Conservation (phyloP, 306 rosid species). For the Lablab purpureus region DNA sequence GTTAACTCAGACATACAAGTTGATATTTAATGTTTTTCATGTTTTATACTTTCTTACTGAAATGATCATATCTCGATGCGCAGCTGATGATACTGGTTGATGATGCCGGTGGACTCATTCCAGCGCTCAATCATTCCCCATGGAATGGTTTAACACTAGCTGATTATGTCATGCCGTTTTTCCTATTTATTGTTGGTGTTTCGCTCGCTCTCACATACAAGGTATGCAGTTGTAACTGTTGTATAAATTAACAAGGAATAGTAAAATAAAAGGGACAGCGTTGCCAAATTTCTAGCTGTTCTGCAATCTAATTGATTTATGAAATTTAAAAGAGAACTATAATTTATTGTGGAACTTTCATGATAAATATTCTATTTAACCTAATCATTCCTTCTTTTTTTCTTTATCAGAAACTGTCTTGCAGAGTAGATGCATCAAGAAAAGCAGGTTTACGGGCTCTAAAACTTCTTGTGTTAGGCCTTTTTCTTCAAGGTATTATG, state of each 20-base stretch:
- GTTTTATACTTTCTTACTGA: neutral
- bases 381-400: constrained; percentile 27
- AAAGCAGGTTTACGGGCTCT: constrained; percentile 72
- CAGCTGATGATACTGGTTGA: constrained; percentile 98
- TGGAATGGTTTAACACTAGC: constrained; percentile 97
- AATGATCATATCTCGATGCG: constrained; percentile 51
- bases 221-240: constrained; percentile 58
- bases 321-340: neutral
- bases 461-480: constrained; percentile 86
- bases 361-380: constrained; percentile 14
- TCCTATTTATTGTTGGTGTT: constrained; percentile 92
- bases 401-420: constrained; percentile 68
- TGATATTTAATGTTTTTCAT: neutral
- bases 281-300: neutral
- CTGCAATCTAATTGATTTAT: neutral
- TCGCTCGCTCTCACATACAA: constrained; percentile 91
- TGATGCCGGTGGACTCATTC: constrained; percentile 82
- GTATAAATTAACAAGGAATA: neutral
- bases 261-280: neutral
- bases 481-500: constrained; percentile 84
- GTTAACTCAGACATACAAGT: neutral
- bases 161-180: constrained; percentile 94
- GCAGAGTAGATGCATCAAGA: constrained; percentile 64
- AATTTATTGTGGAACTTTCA: constrained; percentile 5
- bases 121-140: constrained; percentile 94